Percentiles rank a stretch among this genome's conserved stretches.
Conservation (phyloP, 305 asterid genomes). For the Fraxinus dipetala region DNA sequence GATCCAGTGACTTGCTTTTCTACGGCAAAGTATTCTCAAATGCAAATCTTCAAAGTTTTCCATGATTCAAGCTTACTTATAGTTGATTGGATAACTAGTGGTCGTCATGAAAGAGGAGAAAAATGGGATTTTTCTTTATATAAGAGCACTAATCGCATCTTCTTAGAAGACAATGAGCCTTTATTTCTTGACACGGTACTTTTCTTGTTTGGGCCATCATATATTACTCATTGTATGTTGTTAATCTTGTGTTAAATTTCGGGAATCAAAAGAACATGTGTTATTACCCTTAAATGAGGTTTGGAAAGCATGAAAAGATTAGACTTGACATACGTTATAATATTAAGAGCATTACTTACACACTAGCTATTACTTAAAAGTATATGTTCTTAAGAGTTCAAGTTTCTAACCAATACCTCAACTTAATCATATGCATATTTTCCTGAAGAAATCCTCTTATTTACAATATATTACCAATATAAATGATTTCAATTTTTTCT, state of each 20-base stretch:
- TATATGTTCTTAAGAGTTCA: not conserved
- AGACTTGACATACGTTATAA: not conserved
- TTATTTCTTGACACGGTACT: conserved; percentile 82
- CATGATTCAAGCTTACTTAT: conserved; percentile 71
- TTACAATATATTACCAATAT: not conserved
- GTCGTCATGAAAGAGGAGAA: conserved; percentile 88
- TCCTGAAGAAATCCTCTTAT: not conserved
- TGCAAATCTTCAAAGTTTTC: conserved; percentile 58
- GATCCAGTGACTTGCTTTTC: conserved; percentile 97
- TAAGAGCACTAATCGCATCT: conserved; percentile 73
- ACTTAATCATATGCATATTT: not conserved
- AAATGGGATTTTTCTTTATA: conserved; percentile 80
- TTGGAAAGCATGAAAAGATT: not conserved
- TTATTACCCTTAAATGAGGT: not conserved
- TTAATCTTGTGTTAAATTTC: not conserved
- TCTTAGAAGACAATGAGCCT: conserved; percentile 51
- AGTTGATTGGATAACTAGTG: conserved; percentile 97
- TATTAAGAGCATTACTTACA: not conserved
- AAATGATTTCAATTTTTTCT: not conserved
- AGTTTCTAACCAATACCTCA: not conserved
- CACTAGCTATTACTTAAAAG: not conserved
- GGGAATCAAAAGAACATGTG: not conserved
- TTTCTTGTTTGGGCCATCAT: conserved; percentile 17
- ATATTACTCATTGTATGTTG: conserved; percentile 6
- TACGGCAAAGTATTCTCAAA: conserved; percentile 79